These are phyloP conservation scores for Amphicarpaea edgeworthii DNA, from an alignment of 306 rosid genomes.

Conservation along the genomic window DNA sequence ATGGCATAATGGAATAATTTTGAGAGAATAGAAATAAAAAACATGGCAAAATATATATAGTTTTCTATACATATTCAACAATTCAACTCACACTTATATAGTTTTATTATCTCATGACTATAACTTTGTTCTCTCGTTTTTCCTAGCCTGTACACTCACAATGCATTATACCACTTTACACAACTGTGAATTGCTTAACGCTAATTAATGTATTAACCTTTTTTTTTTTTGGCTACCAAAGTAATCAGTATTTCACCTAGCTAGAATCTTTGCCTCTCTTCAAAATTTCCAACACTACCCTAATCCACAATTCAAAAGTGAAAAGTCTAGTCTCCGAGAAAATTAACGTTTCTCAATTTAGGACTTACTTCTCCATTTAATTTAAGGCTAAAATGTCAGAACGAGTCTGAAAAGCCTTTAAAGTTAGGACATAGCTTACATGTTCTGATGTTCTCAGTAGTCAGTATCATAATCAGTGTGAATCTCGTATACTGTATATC, in stretches of 20 bases:
- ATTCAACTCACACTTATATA: too few species aligned
- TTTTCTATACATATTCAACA: too few species aligned
- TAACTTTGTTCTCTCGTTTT: too few species aligned
- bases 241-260: background rate
- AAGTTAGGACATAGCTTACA: background rate
- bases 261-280: background rate
- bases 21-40: too few species aligned
- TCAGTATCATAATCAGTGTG: constrained; percentile 19
- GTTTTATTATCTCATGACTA: too few species aligned
- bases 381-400: background rate
- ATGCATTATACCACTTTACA: too few species aligned
- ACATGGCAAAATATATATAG: too few species aligned
- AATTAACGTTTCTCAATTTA: background rate
- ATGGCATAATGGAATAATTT: background rate
- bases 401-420: constrained; percentile 7
- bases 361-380: background rate
- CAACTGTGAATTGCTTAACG: too few species aligned
- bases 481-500: background rate
- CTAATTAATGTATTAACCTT: too few species aligned
- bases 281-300: background rate
- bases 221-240: too few species aligned
- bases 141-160: too few species aligned
- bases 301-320: background rate
- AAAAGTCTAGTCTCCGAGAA: background rate
- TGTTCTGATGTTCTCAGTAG: background rate